Evolutionary conservation across 495 filamentous ascomycete genomes (phyloP).

Genomic region (Lophium mytilinum): DNA sequence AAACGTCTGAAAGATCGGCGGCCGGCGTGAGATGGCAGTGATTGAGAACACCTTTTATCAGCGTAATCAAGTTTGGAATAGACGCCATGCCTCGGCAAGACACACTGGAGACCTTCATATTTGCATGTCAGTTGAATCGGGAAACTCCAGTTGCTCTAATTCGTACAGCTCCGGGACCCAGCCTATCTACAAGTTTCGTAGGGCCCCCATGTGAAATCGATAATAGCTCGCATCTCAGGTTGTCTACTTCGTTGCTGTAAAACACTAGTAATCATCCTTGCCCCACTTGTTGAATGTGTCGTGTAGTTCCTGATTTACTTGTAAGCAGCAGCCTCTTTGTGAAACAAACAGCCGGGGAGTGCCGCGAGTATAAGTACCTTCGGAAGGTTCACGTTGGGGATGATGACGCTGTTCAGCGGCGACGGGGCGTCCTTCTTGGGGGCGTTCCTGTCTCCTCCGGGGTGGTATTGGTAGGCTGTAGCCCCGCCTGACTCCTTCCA

Average conservation of each 20-base stretch:
- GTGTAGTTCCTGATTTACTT: constrained; percentile 59
- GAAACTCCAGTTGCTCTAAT: constrained; percentile 7
- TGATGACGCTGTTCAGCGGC: constrained; percentile 85
- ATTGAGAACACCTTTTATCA: no score
- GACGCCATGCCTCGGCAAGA: no score
- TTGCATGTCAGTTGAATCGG: no score
- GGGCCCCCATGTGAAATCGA: constrained; percentile 12
- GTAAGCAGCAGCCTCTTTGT: neutral
- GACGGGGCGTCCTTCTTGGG: constrained; percentile 82
- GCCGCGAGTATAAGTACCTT: constrained; percentile 39
- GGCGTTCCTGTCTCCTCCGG: constrained; percentile 69
- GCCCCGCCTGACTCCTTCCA: constrained; percentile 62
- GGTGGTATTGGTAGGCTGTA: constrained; percentile 87
- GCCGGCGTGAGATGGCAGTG: no score
- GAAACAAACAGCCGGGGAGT: no score
- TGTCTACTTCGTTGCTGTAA: neutral
- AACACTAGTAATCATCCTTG: constrained; percentile 58
- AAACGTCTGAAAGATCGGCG: no score
- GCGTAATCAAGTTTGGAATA: no score
- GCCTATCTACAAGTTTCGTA: constrained; percentile 20
- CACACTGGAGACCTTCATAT: no score
- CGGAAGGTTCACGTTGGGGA: constrained; percentile 86
- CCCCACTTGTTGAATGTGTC: constrained; percentile 98
- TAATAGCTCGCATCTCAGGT: neutral
- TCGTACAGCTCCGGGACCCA: constrained; percentile 3